Base-by-base conservation (phyloP, 257 asterid species). In the Handroanthus guayacan region DNA sequence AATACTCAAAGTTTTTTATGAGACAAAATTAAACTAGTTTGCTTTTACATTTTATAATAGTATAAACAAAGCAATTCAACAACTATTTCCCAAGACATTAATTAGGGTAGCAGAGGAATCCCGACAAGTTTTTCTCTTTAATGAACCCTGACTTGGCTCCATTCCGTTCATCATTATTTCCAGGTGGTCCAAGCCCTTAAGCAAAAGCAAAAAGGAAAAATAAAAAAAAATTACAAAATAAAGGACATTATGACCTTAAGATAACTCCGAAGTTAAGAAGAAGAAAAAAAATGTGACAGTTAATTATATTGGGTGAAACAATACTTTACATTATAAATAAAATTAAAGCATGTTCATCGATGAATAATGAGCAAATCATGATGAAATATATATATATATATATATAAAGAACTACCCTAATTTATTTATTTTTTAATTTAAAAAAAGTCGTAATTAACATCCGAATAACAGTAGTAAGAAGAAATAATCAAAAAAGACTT, bases 41-140 rank as follows among this genome's bases (percentile, higher is more conserved):
- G 31, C 31, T 25, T 25, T 25, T 25, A 25, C 31, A 25, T 25
- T 25, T 25, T 25, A 25, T 25, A 25, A 25, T 45, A 13, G 12
- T 38, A 17, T 12, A 51, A 18, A 39, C 48, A 3, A 16, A 17
- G 16, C 16, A 54, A 14, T 51, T 63, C 68, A 78, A 71, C 82
- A 52, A 71, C 63, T 78, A 71, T 17, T 38, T 43, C n/a, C 62
- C 74, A 44, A 43, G 71, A 55, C 69, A 71, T 78, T 78, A 65
- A 71, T n/a, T 71, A 55, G 16, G 38, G 69, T 50, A 37, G 69
- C 65, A 17, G 81, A 77, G 62, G 67, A 50, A 69, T 17, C 11
- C 72, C 69, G 77, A 64, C 82, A 78, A 31, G 74, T 70, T 62
- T 62, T 62, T 8, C 38, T 54, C 51, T 71, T 71, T 71, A 78